Base-by-base conservation (phyloP, 345 rosid species). In the Lenwebbia sp. region DNA sequence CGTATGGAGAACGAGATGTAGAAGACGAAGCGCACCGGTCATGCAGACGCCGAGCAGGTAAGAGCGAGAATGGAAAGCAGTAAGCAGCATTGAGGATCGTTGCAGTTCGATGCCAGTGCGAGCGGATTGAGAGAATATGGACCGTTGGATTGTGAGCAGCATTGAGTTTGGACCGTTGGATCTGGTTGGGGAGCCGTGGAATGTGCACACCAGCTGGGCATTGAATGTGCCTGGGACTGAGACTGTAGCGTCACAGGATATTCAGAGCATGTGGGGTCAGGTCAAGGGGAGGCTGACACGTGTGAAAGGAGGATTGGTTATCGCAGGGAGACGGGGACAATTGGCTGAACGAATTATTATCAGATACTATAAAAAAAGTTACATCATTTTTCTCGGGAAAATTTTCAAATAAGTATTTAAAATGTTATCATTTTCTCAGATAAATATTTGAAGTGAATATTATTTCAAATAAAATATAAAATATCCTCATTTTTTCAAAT, bases 181-280 rank as follows among this genome's bases (percentile, higher is more conserved):
- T 21, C 22, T 17, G 1, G 49, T 6, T 33, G 40, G 25, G 25
- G 47, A 37, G 33, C 89, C 93, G 91, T 88, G 65, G 89, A 91
- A 88, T 3, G 85, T 85, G 87, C 83, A 44, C n/a, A 86, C 92
- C 30, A 88, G 87, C 87, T 82, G 84, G 86, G 87, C 13, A 47
- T 56, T 57, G 21, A 19, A 54, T 54, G 70, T 2, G 53, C 17
- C 54, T 47, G 54, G 54, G 11, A 53, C 33, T 26, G 65, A 9
- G 53, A 26, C 55, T 82, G 74, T 1, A 13, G 37, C 30, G 15
- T 25, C 5, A 57, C 56, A 7, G 56, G 23, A 54, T 2, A 13
- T 19, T 19, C 23, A 54, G 56, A 54, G 56, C 56, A 54, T 54
- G 9, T 13, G 70, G 70, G 74, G 15, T 21, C 21, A 60, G 74